These are phyloP conservation scores for Pythium myriotylum DNA, from an alignment of 352 stramenopile genomes.

Conservation along the genomic window DNA sequence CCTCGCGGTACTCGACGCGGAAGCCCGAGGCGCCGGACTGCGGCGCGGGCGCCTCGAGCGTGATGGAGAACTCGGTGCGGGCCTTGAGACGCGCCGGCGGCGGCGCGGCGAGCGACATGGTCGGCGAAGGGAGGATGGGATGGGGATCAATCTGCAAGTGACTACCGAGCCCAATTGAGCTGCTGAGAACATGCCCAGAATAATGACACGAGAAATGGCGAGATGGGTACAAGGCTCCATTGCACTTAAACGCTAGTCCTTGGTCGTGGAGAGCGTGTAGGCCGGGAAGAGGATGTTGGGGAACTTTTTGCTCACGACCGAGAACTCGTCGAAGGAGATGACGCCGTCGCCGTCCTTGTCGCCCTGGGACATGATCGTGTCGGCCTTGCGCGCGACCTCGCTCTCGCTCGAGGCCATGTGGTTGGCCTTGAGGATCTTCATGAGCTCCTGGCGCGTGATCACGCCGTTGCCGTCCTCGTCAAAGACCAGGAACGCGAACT, in stretches of 20 bases:
- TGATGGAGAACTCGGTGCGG: conserved; percentile 84
- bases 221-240: conserved; percentile 17
- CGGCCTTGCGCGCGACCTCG: conserved; percentile 94
- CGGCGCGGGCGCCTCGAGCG: conserved; percentile 48
- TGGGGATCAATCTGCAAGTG: conserved; percentile 1
- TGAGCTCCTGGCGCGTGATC: conserved; percentile 94
- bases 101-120: conserved; percentile 34
- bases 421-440: conserved; percentile 96
- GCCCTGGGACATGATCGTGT: conserved; percentile 97
- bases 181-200: conserved; percentile 3
- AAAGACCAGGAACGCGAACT: conserved; percentile 96
- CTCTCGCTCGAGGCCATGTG: conserved; percentile 92
- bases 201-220: not conserved
- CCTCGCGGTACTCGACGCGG: conserved; percentile 78
- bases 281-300: conserved; percentile 94
- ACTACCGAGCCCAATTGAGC: not conserved
- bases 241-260: conserved; percentile 36
- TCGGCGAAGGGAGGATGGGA: not conserved
- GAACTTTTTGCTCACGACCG: conserved; percentile 96
- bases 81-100: conserved; percentile 71
- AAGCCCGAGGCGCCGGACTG: conserved; percentile 32
- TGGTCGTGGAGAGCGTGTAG: conserved; percentile 70
- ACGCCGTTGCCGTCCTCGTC: conserved; percentile 95
- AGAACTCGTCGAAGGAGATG: conserved; percentile 98
- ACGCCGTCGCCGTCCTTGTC: conserved; percentile 96